Base-by-base conservation (phyloP, 2,329 filamentous ascomycete species). In the Bipolaris bicolor region DNA sequence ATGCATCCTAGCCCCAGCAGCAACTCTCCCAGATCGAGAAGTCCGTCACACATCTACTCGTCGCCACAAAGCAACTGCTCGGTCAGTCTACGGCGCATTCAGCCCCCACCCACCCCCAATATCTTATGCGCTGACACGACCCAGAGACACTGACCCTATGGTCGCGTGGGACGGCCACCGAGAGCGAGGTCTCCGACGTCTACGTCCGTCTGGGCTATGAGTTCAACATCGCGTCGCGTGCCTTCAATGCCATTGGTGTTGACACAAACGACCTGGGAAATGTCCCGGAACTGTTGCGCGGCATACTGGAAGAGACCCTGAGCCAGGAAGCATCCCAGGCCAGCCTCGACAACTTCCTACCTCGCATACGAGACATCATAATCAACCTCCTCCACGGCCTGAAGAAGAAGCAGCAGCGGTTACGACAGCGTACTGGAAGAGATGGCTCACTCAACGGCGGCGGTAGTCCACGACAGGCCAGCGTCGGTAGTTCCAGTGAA, bases 161-260 rank as follows among this genome's bases (percentile, higher is more conserved):
- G 95, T 99, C 95, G 58, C 91, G 94, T 55, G 90, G 91, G 61
- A 88, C 90, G 69, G 93, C 95, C 52, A 93, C 92, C 62, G 95
- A 99, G 78, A 90, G 89, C 60, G 91, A 98, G 76, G 95, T 99
- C 58, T 98, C 95, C 11, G 95, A 99, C 76, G 95, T 99, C 68
- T 99, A 99, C 75, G 95, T 99, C 59, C 90, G 95, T 60, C 82
- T 99, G 60, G 95, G 95, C 45, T 99, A 99, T 79, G 95, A 99
- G 78, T 99, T 99, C 84, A 99, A 99, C 79, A 95, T 99, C 81
- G 95, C 95, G 26, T 98, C 94, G 77, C 90, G 95, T 54, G 94
- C 95, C 60, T 99, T 99, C 78, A 92, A 91, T 70, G 92, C 93
- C 57, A 99, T 99, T 71, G 95, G 96, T 61, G 95, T 99, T 62